Evolutionary conservation across 2,329 filamentous ascomycete genomes (phyloP), one percentile per base, ranked within the genome.

Genomic region (Neofusicoccum sp.): DNA sequence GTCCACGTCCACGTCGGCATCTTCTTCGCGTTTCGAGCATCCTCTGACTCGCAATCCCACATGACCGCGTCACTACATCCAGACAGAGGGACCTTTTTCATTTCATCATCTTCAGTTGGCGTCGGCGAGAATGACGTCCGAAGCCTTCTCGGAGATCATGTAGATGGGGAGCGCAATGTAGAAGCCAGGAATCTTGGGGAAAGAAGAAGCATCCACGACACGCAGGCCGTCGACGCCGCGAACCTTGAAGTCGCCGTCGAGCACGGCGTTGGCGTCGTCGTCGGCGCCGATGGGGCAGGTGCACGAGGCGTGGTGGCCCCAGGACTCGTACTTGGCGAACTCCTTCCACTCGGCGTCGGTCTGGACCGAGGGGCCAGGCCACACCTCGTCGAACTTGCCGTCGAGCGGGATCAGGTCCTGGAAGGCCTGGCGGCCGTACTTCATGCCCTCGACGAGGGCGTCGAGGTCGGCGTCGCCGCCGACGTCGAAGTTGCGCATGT

Each of bases 161-260:
- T 84, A 85, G 0, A 79, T 79, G 0, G 83, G 78, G 1, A 81
- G 68, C 2, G 78, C 76, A 31, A 80, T 76, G 65, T 82, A 85
- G 57, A 75, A 80, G 64, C 84, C 84, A 0, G 83, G 83, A 2
- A 82, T 84, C 58, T 76, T 76, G 1, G 84, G 82, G 61, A 83
- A 88, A 0, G 82, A 77, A 26, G 78, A 82, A 0, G 84, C 86
- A 73, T 88, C 86, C 0, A 88, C 86, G 2, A 88, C 85, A 30
- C 86, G 75, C 53, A 89, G 68, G 0, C 81, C 80, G 0, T 76
- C 70, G 0, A 85, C 80, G 0, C 84, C 84, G 7, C 81, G 75
- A 0, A 89, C 85, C 11, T 79, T 75, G 68, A 88, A 86, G 53
- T 82, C 73, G 0, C 75, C 76, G 67, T 87, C 82, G 53, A 87